Percentiles rank a stretch among this genome's conserved stretches.
These are phyloP conservation scores for Osmanthus fragrans DNA, from an alignment of 257 asterid genomes.

Conservation along the genomic window DNA sequence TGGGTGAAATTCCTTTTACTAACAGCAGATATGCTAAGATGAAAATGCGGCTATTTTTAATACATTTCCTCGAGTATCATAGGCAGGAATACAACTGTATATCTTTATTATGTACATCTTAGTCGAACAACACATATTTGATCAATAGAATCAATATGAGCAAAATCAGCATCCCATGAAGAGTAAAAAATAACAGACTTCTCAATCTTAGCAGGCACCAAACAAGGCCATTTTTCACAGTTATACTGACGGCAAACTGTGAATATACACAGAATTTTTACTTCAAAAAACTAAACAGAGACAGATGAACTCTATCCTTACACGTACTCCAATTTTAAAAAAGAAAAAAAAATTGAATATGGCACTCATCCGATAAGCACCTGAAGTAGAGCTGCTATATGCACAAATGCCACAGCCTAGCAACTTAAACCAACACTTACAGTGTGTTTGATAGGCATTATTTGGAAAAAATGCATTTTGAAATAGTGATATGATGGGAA, in stretches of 20 bases:
- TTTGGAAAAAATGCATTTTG: too few species aligned
- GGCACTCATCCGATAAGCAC: neutral
- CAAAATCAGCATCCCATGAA: neutral
- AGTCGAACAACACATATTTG: neutral
- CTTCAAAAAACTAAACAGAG: neutral
- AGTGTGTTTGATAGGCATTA: too few species aligned
- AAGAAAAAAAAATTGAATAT: neutral
- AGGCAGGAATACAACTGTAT: neutral
- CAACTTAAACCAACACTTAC: slow-evolving; percentile 1
- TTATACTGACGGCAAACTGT: neutral
- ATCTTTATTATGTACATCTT: neutral
- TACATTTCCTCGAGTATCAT: neutral
- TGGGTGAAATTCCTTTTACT: neutral
- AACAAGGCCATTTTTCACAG: neutral
- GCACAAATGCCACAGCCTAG: neutral
- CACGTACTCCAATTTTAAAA: neutral
- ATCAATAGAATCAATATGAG: neutral
- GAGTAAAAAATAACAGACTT: neutral
- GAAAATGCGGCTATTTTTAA: neutral
- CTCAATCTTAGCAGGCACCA: neutral
- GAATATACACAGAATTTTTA: neutral
- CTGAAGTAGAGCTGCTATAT: neutral
- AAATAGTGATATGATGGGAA: too few species aligned
- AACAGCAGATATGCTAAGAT: neutral
- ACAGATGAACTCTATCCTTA: neutral